Evolutionary conservation across 2,329 filamentous ascomycete genomes (phyloP), one percentile per base, ranked within the genome.

Genomic region (Ophiocordyceps camponoti-floridani): DNA sequence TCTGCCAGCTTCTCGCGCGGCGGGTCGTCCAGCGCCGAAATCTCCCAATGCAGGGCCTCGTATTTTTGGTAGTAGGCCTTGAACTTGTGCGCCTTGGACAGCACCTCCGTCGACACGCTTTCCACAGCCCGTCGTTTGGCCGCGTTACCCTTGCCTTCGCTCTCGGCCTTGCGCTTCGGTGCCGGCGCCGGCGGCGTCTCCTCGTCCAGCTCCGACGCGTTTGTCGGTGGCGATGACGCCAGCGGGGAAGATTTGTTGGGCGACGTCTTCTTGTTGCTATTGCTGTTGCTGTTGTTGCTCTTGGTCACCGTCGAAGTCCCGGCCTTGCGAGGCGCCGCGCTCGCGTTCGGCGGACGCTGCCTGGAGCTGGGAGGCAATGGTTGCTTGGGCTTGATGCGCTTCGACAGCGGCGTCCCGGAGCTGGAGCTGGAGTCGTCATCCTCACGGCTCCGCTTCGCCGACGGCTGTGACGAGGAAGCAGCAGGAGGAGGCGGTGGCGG

Each of bases 141-240:
- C 5, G 47, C 44, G 7, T 45, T 37, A 13, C 49, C 42, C 46
- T 58, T 61, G 48, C 44, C 48, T 18, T 54, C 49, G 6, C 44
- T 42, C 33, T 57, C 55, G 19, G 55, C 55, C 52, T 66, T 70
- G 45, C 69, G 67, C 56, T 72, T 72, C 57, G 66, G 68, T 13
- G 45, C 43, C 14, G 51, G 49, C 12, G 52, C 45, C 4, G 51
- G 53, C n/a, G 55, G 48, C 43, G 57, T 49, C 41, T 63, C 51
- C 50, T 68, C 63, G 28, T 77, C 75, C 35, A 79, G 59, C 46
- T 80, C 76, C 1, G 75, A 79, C 1, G 75, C 77, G 49, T 79
- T 80, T 8, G 76, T 79, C 0, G 76, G 76, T 12, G 76, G 75
- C 7, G 76, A 79, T 1, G 75, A 75, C n/a, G 75, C 75, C 16